These are phyloP conservation scores for Geotrichum restrictum DNA, from an alignment of 1,139 yeast species.

Conservation along the genomic window DNA sequence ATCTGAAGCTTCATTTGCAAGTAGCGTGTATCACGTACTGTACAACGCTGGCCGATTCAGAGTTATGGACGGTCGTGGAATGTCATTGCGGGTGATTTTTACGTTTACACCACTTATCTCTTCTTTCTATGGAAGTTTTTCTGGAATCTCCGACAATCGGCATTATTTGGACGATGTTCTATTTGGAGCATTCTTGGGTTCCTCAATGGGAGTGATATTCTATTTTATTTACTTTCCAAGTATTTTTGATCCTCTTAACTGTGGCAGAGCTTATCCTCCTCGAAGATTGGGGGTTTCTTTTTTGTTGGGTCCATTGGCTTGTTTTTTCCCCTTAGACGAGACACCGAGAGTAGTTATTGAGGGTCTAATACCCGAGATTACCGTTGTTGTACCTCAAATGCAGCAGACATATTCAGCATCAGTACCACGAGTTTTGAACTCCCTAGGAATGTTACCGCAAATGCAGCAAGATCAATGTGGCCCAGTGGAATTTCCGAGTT, in stretches of 20 bases:
- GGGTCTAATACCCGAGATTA: too few species aligned
- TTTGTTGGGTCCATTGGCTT: constrained; percentile 5
- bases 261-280: constrained; percentile 19
- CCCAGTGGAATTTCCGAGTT: too few species aligned
- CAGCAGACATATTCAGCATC: too few species aligned
- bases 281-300: constrained; percentile 14
- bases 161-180: constrained; percentile 14
- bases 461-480: too few species aligned
- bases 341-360: too few species aligned
- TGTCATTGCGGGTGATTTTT: constrained; percentile 4
- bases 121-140: constrained; percentile 4
- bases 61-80: constrained; percentile 13
- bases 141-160: constrained; percentile 14
- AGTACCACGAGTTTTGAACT: too few species aligned
- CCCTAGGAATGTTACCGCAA: too few species aligned
- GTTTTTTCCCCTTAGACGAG: constrained; percentile 5
- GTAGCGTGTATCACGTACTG: constrained; percentile 12
- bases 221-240: constrained; percentile 17
- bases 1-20: constrained; percentile 11
- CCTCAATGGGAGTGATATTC: constrained; percentile 8
- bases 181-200: constrained; percentile 14
- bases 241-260: constrained; percentile 4
- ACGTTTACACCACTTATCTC: constrained; percentile 5
- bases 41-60: constrained; percentile 15
- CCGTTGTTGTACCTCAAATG: too few species aligned